A percentile compares a stretch with the other conserved stretches of the same genome.
These are phyloP conservation scores for Zymoseptoria brevis DNA, from an alignment of 2,329 filamentous ascomycete genomes.

Conservation along the genomic window DNA sequence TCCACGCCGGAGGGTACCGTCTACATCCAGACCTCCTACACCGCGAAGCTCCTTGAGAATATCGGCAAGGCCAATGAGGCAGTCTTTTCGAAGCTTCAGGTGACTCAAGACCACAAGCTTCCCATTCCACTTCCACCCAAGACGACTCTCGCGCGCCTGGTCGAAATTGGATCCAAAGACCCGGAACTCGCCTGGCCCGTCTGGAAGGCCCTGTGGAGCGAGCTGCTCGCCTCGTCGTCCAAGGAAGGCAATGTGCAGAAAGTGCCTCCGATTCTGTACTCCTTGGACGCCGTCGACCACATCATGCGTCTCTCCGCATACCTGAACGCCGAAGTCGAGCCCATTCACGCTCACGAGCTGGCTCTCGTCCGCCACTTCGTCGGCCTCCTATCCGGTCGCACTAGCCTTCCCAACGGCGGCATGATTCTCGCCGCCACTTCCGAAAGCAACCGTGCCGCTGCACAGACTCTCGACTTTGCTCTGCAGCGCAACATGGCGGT, in stretches of 20 bases:
- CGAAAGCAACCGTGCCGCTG: constrained; percentile 50
- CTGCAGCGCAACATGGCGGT: constrained; percentile 11
- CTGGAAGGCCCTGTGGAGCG: constrained; percentile 72
- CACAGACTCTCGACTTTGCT: constrained; percentile 12
- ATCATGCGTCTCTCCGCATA: constrained; percentile 75
- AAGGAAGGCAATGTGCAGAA: constrained; percentile 35
- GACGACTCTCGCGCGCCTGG: constrained; percentile 59
- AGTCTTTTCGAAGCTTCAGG: constrained; percentile 49
- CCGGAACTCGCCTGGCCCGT: constrained; percentile 71
- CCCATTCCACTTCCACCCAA: constrained; percentile 51
- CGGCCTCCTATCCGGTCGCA: constrained; percentile 57
- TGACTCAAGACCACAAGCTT: constrained; percentile 50
- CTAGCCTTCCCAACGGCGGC: constrained; percentile 61
- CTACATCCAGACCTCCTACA: constrained; percentile 75
- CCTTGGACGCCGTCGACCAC: constrained; percentile 71
- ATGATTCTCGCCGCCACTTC: constrained; percentile 68
- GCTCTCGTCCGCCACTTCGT: constrained; percentile 67
- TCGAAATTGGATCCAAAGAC: constrained; percentile 61
- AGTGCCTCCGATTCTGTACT: constrained; percentile 61
- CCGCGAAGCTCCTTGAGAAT: constrained; percentile 62
- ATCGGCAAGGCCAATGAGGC: constrained; percentile 64
- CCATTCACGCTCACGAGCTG: constrained; percentile 81
- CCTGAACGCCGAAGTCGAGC: constrained; percentile 59
- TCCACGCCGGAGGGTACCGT: constrained; percentile 42
- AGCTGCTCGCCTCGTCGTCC: constrained; percentile 52